These are phyloP conservation scores for Neopestalotiopsis sp. DNA, from an alignment of 2,329 filamentous ascomycete genomes.

Conservation along the genomic window DNA sequence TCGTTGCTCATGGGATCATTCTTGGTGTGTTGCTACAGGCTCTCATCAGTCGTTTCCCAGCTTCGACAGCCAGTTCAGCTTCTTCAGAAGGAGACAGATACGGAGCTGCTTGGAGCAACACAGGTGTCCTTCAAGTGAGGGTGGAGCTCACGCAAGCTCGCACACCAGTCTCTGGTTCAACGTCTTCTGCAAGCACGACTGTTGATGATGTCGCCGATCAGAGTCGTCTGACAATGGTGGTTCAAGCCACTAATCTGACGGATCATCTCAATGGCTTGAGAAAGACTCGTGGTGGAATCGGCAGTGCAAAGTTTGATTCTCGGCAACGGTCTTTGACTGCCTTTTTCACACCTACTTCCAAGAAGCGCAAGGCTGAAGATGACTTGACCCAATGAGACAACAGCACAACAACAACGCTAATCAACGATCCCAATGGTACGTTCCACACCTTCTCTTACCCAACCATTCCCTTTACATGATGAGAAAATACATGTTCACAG, in stretches of 20 bases:
- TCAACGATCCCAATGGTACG: conserved; percentile 11
- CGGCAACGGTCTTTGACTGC: conserved; percentile 76
- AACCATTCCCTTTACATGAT: conserved; percentile 62
- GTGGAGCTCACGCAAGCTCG: conserved; percentile 17
- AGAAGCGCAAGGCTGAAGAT: conserved; percentile 52
- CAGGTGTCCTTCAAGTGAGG: conserved; percentile 38
- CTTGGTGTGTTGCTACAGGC: conserved; percentile 71
- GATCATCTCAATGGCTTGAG: conserved; percentile 76
- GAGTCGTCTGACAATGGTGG: conserved; percentile 45
- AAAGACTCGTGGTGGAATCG: conserved; percentile 82
- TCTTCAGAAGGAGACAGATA: neutral
- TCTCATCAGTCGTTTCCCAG: conserved; percentile 60
- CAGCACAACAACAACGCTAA: neutral
- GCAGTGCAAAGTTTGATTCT: conserved; percentile 76
- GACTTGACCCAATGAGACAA: neutral
- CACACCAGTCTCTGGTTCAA: too few relatives aligned
- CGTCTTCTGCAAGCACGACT: neutral
- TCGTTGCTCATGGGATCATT: conserved; percentile 86
- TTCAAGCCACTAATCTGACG: conserved; percentile 66
- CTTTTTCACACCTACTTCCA: conserved; percentile 65
- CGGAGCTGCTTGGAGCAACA: conserved; percentile 55
- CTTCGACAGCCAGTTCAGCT: conserved; percentile 3
- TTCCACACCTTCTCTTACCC: neutral
- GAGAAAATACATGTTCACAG: conserved; percentile 75
- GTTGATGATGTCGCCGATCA: neutral